Base-by-base conservation (phyloP, 2,329 filamentous ascomycete genomes). In the Biscogniauxia mediterranea region DNA sequence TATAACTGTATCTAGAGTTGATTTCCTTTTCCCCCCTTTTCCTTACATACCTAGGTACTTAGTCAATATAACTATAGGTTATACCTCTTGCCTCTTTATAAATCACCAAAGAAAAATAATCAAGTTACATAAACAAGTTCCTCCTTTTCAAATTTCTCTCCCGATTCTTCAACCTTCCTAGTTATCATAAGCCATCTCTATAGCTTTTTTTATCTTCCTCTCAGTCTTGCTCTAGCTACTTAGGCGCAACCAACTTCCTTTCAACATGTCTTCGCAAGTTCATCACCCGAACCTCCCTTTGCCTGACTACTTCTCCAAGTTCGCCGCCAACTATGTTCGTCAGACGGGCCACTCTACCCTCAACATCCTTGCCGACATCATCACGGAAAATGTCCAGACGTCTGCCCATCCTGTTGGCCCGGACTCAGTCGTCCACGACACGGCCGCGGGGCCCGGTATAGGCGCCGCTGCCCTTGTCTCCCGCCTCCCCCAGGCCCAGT, bases 281-380 rank as follows among this genome's bases (percentile, higher is more conserved):
- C 62, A 64, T 52, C 64, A 69, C 59, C 67, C 65, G 5, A 20
- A 67, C 20, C 68, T 71, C 42, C 69, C 69, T 19, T 46, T 70
- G 21, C 66, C 70, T 17, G 67, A 72, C 64, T 72, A 71, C 63
- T 74, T 74, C 62, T 71, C 69, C 62, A 71, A 73, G 57, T 70
- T 74, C 52, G 70, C 71, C 57, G 62, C 54, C 58, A 57, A 60
- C 50, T 74, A 74, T 52, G 61, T 67, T 58, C 67, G 67, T 8
- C 68, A 72, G 61, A 72, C 71, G 20, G 71, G 71, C 19, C 65
- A 70, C 54, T 64, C 71, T 42, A 74, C 71, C 0, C 60, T 72
- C 52, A 65, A 71, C 53, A 70, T 72, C 38, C 68, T 74, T 49
- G 62, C 64, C 53, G 60, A 70, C 25, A 62, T 67, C 62, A 69